Conservation (phyloP, 805 yeast species). For the Kuraishia capsulata region DNA sequence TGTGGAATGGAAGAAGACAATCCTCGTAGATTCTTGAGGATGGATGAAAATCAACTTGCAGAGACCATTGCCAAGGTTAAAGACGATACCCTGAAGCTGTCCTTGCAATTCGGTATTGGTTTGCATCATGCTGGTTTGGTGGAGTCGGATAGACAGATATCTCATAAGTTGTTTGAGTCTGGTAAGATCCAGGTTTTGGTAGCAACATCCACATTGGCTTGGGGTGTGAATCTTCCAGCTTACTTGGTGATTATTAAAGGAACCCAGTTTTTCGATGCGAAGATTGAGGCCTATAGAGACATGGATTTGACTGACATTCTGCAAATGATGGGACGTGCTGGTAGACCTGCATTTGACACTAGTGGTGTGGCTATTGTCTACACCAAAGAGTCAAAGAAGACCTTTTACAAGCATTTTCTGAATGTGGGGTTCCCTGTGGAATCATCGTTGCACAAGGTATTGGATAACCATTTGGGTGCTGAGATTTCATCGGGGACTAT, state of each 20-base stretch:
- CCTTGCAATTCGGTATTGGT: slow-evolving; percentile 74
- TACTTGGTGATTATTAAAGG: slow-evolving; percentile 74
- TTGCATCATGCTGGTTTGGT: slow-evolving; percentile 78
- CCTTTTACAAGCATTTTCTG: slow-evolving; percentile 68
- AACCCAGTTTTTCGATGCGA: slow-evolving; percentile 55
- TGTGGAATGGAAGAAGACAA: slow-evolving; percentile 67
- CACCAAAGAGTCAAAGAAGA: slow-evolving; percentile 67
- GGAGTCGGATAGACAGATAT: slow-evolving; percentile 59
- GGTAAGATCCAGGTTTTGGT: slow-evolving; percentile 62
- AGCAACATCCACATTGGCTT: slow-evolving; percentile 78
- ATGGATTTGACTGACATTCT: slow-evolving; percentile 78
- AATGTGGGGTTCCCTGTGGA: slow-evolving; percentile 81
- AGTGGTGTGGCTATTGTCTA: slow-evolving; percentile 70
- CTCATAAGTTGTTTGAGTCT: slow-evolving; percentile 63
- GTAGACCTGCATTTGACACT: slow-evolving; percentile 74
- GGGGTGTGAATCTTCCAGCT: slow-evolving; percentile 84
- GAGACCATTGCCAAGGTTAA: slow-evolving; percentile 45
- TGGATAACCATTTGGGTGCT: slow-evolving; percentile 75
- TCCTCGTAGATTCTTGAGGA: slow-evolving; percentile 60
- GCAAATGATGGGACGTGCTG: slow-evolving; percentile 85
- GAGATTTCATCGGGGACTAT: slow-evolving; percentile 69
- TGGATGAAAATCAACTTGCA: slow-evolving; percentile 57
- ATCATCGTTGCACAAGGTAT: slow-evolving; percentile 66
- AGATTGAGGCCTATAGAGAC: slow-evolving; percentile 62
- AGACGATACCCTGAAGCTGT: slow-evolving; percentile 72